These are phyloP conservation scores for Lanmaoa rubissima DNA, from an alignment of 768 basidiomycete species.

Conservation along the genomic window DNA sequence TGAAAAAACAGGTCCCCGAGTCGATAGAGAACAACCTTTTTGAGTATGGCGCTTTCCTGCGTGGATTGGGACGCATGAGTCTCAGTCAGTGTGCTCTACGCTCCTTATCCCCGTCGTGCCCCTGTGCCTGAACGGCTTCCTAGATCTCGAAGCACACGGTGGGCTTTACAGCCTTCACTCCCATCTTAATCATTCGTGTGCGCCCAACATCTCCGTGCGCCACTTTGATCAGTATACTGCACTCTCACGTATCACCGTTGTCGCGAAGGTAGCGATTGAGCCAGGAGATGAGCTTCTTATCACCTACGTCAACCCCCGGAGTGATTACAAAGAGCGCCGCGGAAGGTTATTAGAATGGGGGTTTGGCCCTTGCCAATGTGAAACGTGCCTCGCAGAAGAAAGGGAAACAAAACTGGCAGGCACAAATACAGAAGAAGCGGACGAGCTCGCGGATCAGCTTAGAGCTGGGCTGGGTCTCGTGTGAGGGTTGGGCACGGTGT, in stretches of 20 bases:
- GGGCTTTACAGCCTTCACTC: conserved; percentile 85
- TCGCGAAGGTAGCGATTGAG: conserved; percentile 64
- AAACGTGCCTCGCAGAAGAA: conserved; percentile 63
- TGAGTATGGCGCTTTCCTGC: conserved; percentile 72
- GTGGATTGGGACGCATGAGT: conserved; percentile 72
- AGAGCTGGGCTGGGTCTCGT: conserved; percentile 62
- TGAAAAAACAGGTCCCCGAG: conserved; percentile 47
- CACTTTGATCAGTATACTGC: conserved; percentile 70
- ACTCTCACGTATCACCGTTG: conserved; percentile 70
- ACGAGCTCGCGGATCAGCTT: conserved; percentile 56
- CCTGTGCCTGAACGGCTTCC: background rate
- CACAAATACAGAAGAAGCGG: conserved; percentile 19
- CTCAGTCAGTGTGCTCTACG: conserved; percentile 56
- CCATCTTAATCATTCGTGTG: conserved; percentile 84
- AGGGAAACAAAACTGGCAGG: conserved; percentile 23
- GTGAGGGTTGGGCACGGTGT: conserved; percentile 13
- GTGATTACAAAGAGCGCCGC: conserved; percentile 41
- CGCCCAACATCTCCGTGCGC: conserved; percentile 75
- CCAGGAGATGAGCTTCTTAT: conserved; percentile 74
- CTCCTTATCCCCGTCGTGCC: background rate
- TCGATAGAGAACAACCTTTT: conserved; percentile 62
- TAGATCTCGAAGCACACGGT: conserved; percentile 82
- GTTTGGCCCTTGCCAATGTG: conserved; percentile 68
- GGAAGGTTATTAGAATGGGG: conserved; percentile 67
- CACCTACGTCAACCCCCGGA: conserved; percentile 71